Base-by-base conservation (phyloP, 1,284 basidiomycete species). In the Cutaneotrichosporon sp. region DNA sequence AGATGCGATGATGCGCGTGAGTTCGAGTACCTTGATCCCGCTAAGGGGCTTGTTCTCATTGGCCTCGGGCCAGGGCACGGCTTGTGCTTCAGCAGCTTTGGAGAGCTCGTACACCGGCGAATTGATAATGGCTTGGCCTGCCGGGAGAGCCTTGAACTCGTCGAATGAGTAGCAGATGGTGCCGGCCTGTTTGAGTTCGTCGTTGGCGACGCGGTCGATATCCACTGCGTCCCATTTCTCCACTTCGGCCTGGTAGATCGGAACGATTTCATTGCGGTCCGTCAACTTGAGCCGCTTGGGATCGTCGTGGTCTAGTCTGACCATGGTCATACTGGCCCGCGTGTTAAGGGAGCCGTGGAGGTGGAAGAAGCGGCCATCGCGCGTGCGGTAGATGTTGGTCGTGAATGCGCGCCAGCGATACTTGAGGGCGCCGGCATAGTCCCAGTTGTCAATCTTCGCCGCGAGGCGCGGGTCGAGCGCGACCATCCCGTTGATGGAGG, bases 11-110 rank as follows among this genome's bases (percentile, higher is more conserved):
- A 66, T 50, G 31, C 62, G 58, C n/a, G 65, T 61, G 2, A 66
- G 59, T 32, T 66, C 65, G 32, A 66, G 59, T 13, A 66, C 65
- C 52, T 63, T 66, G 62, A 66, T 59, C 34, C 65, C 62, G 9
- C 51, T 51, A 11, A 66, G 62, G 0, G 60, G 51, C 49, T 55
- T 55, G 47, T 21, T 21, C 2, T 32, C 26, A 10, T 50, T 60
- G 4, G 58, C 26, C 13, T 30, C 18, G 5, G 65, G 65, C 65
- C 65, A 63, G 2, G 56, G n/a, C 1, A 58, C 58, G 2, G 49
- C 55, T 1, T 50, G 31, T 0, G 36, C 21, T 1, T 42, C 36
- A 0, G 52, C 22, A 3, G 49, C 10, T 11, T 40, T 21, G 26
- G 40, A 32, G 13, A 66, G 65, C 60, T 66, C 65, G 51, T 66